Evolutionary conservation across 179 eudicot species (phyloP).

Genomic region (Silene coronaria): DNA sequence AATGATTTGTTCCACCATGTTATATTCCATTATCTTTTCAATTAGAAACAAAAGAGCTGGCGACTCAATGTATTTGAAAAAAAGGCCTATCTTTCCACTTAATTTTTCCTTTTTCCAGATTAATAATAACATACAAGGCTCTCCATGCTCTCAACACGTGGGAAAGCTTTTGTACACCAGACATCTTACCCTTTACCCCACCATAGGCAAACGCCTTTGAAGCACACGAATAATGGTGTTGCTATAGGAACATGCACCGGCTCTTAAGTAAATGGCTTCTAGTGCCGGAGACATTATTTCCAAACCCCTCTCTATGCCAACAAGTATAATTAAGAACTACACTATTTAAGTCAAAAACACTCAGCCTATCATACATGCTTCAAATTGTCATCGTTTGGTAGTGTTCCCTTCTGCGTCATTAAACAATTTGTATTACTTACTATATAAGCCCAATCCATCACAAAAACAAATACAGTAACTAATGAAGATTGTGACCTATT

Average conservation of each 20-base stretch:
- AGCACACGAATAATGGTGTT: slow-evolving; percentile 1
- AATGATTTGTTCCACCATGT: not conserved
- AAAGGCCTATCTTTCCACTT: not conserved
- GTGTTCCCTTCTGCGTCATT: not conserved
- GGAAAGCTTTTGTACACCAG: not conserved
- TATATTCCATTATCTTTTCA: not conserved
- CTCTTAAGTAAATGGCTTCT: not conserved
- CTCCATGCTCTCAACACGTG: not conserved
- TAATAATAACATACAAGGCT: not conserved
- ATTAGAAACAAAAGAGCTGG: not conserved
- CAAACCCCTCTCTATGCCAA: not conserved
- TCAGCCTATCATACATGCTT: not conserved
- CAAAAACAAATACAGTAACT: not conserved
- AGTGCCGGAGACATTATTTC: not conserved
- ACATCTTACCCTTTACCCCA: not conserved
- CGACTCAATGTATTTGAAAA: not conserved
- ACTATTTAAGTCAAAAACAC: not conserved
- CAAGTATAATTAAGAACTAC: not conserved
- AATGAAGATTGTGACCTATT: not conserved
- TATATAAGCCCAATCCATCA: not conserved
- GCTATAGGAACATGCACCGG: not conserved
- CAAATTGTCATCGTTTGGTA: not conserved
- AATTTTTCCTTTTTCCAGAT: not conserved
- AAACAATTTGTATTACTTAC: not conserved
- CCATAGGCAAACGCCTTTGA: not conserved